Evolutionary conservation across 2,329 filamentous ascomycete genomes (phyloP), one percentile per base, ranked within the genome.

Genomic region (Beauveria varroae): DNA sequence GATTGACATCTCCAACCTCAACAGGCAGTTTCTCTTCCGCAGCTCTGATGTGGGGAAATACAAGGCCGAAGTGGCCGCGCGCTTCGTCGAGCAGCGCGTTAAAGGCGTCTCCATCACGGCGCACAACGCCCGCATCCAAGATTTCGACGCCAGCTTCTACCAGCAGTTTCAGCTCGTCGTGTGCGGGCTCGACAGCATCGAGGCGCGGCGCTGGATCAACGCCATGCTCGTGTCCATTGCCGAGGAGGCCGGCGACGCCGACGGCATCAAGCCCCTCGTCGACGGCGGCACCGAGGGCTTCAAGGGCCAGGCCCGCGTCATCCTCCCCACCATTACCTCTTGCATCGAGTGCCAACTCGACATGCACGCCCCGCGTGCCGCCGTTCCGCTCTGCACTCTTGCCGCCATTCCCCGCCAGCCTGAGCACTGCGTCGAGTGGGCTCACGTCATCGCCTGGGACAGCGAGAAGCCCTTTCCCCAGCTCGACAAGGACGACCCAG

Each of bases 331-430:
- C 5, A 84, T 99, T 70, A 96, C 93, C 20, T 96, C 92, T 24
- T 99, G 95, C 73, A 96, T 99, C 69, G 95, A 99, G 78, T 99
- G 95, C 71, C 95, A 99, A 71, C 85, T 99, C 30, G 95, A 98
- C 72, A 97, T 99, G 90, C 93, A 98, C 73, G 93, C 95, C 0
- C 96, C 95, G n/a, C 86, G 93, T 58, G 90, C 92, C n/a, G 92
- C 95, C 16, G 93, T 99, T 0, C 95, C 95, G 1, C 87, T 99
- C 30, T 99, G 95, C 74, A 99, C 95, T 3, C 87, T 99, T 62
- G 95, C 95, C 18, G 96, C 91, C 20, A 98, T 99, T 67, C 95
- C 95, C 10, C 89, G 95, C 16, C 95, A 99, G 72, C 95, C 95
- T 1, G 93, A 98, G 73, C 95, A 99, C 76, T 99, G 95, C 73